These are phyloP conservation scores for Apophysomyces elegans DNA, from an alignment of 371 early-diverging fungal species.

Conservation along the genomic window DNA sequence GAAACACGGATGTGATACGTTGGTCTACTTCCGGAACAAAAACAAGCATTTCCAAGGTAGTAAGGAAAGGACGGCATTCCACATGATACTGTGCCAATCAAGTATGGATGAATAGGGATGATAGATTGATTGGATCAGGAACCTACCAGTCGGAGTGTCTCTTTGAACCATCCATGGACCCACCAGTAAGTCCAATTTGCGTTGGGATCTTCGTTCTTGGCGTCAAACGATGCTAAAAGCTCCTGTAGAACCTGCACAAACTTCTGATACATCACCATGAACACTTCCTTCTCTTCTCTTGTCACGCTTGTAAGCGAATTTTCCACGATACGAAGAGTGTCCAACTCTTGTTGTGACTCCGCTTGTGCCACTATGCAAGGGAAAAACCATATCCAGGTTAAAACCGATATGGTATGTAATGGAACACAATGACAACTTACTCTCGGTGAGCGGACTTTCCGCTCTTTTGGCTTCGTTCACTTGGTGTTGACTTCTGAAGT, in stretches of 20 bases:
- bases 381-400: neutral
- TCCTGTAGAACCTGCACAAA: slow-evolving; percentile 66
- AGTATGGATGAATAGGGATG: neutral
- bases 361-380: slow-evolving; percentile 41
- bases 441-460: slow-evolving; percentile 30
- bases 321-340: slow-evolving; percentile 63
- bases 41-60: slow-evolving; percentile 71
- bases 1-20: slow-evolving; percentile 57
- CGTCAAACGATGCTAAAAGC: slow-evolving; percentile 40
- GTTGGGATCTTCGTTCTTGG: slow-evolving; percentile 49
- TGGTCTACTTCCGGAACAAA: slow-evolving; percentile 70
- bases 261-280: slow-evolving; percentile 74
- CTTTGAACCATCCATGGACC: slow-evolving; percentile 83
- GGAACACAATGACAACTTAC: slow-evolving; percentile 24
- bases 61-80: slow-evolving; percentile 65
- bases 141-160: slow-evolving; percentile 69
- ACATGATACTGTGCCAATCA: slow-evolving; percentile 55
- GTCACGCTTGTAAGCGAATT: slow-evolving; percentile 67
- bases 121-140: slow-evolving; percentile 11
- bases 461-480: slow-evolving; percentile 41
- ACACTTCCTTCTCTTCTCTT: slow-evolving; percentile 84
- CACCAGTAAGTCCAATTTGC: slow-evolving; percentile 67
- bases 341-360: slow-evolving; percentile 52
- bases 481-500: slow-evolving; percentile 38
- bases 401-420: neutral